A percentile compares a stretch with the other conserved stretches of the same genome.
phyloP scores from a whole-genome alignment of 2,329 filamentous ascomycete genomes.

The Fusarium tuaranense region DNA sequence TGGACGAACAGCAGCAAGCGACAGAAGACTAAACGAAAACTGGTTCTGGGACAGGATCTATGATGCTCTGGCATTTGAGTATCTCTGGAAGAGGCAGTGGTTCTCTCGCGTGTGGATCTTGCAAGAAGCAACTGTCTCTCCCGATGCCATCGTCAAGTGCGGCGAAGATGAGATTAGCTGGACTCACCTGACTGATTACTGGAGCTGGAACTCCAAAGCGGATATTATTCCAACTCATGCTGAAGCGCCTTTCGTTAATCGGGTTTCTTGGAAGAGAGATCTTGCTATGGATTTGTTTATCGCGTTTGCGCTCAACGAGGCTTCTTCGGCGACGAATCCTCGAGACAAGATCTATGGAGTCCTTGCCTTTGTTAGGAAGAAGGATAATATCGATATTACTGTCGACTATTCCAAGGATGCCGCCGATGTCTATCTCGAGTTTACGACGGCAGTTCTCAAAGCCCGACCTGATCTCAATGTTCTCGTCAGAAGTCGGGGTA shows the following conservation, averaged over 20 bases:
- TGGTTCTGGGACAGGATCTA: background rate
- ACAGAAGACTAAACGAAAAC: background rate
- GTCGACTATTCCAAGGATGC: background rate
- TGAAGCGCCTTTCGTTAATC: background rate
- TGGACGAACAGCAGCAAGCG: background rate
- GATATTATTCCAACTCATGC: background rate
- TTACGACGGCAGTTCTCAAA: background rate
- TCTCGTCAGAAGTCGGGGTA: background rate
- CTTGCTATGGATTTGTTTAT: background rate
- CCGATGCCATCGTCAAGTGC: background rate
- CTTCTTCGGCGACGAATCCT: background rate
- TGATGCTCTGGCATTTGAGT: background rate
- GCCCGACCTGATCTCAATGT: background rate
- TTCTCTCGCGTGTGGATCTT: background rate
- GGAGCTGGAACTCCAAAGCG: background rate
- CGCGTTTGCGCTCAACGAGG: background rate
- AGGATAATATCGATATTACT: background rate
- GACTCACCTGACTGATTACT: background rate
- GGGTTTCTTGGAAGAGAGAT: background rate
- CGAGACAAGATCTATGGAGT: background rate
- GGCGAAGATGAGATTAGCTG: background rate
- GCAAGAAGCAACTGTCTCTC: background rate
- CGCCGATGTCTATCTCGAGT: background rate
- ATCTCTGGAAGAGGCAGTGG: background rate
- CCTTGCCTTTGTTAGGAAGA: background rate